Evolutionary conservation across 2,329 filamentous ascomycete genomes (phyloP).

Genomic region (Apiospora saccharicola): DNA sequence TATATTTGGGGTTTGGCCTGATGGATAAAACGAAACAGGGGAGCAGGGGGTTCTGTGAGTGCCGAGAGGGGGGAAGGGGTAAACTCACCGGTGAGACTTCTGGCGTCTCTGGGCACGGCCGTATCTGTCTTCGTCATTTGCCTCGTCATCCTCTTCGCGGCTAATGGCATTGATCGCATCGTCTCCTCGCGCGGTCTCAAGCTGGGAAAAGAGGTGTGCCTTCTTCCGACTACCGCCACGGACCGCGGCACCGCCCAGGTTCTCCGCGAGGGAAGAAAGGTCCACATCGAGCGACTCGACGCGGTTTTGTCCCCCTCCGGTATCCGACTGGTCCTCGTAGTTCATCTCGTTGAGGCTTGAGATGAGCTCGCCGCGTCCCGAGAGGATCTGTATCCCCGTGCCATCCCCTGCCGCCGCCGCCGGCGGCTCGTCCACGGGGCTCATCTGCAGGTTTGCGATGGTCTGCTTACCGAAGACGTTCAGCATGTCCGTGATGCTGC

Average conservation of each 20-base stretch:
- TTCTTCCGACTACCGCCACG: constrained; percentile 36
- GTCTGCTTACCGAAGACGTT: constrained; percentile 82
- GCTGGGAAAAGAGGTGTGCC: constrained; percentile 53
- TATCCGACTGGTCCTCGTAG: constrained; percentile 35
- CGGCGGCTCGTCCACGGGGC: constrained; percentile 52
- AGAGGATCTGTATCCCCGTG: constrained; percentile 30
- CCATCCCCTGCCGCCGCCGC: constrained; percentile 37
- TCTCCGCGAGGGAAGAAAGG: constrained; percentile 49
- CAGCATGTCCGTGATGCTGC: constrained; percentile 69
- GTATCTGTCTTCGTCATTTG: constrained; percentile 34
- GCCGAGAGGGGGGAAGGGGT: background rate
- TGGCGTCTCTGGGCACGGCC: constrained; percentile 33
- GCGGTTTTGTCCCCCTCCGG: constrained; percentile 33
- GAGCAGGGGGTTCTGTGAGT: background rate
- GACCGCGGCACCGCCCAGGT: constrained; percentile 34
- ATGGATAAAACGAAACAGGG: background rate
- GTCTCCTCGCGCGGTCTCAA: constrained; percentile 44
- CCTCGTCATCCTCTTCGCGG: constrained; percentile 32
- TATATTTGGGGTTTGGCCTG: too few relatives aligned
- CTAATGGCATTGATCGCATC: constrained; percentile 34
- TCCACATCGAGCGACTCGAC: constrained; percentile 47
- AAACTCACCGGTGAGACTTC: constrained; percentile 43
- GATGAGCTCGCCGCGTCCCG: constrained; percentile 40
- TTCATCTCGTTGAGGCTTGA: constrained; percentile 42
- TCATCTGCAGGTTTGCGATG: constrained; percentile 78